Evolutionary conservation across 257 asterid genomes (phyloP).

Genomic region (Misopates orontium): DNA sequence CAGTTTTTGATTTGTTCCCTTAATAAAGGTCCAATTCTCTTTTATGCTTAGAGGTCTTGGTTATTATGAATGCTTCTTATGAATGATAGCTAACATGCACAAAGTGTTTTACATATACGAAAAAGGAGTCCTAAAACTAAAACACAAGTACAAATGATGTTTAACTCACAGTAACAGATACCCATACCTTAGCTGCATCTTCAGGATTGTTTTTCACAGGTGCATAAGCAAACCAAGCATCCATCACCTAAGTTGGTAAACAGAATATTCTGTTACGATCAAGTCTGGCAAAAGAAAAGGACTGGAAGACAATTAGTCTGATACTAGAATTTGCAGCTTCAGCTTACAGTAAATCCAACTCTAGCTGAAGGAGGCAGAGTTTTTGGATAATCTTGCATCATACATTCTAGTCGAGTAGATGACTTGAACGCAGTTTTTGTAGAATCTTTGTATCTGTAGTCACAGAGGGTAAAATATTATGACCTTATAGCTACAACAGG

Average conservation of each 20-base stretch:
- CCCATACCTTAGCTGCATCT: constrained; percentile 94
- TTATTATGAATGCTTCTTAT: too few species aligned
- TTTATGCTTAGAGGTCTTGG: too few species aligned
- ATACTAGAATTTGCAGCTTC: constrained; percentile 17
- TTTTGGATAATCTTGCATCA: constrained; percentile 99
- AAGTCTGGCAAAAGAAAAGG: not conserved
- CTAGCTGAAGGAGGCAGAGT: constrained; percentile 89
- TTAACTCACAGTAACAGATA: constrained; percentile 8
- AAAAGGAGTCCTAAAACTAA: too few species aligned
- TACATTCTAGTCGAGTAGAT: constrained; percentile 98
- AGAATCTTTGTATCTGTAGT: constrained; percentile 85
- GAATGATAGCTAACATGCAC: too few species aligned
- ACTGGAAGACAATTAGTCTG: not conserved
- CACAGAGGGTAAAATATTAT: constrained; percentile 25
- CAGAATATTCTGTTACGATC: constrained; percentile 13
- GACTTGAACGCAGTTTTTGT: constrained; percentile 89
- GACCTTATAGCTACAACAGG: not conserved
- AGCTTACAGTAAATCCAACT: constrained; percentile 96
- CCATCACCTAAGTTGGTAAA: constrained; percentile 85
- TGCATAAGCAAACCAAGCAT: constrained; percentile 95
- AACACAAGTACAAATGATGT: too few species aligned
- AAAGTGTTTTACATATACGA: too few species aligned
- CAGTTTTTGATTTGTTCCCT: too few species aligned
- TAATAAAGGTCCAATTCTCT: too few species aligned
- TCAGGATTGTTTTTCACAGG: constrained; percentile 99